Base-by-base conservation (phyloP, 169 alveolate species). In the Plasmodium vivax region DNA sequence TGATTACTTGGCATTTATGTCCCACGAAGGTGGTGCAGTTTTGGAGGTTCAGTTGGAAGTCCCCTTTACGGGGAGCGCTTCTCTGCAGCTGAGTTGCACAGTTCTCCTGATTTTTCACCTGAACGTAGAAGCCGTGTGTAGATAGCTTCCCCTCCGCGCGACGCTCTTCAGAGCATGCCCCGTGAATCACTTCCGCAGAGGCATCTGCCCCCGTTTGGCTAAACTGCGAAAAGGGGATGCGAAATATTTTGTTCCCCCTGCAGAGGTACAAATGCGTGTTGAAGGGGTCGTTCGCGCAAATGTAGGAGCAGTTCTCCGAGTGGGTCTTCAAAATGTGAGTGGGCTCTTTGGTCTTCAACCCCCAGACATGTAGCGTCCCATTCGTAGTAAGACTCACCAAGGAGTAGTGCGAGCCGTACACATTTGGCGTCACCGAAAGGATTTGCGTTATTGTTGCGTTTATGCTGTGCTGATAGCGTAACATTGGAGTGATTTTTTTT, bases 211-310 rank as follows among this genome's bases (percentile, higher is more conserved):
- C 12, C 81, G 43, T 34, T 56, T 79, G 80, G 23, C 14, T 62
- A 27, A 41, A 73, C 12, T 47, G 38, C n/a, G 75, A 10, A 23
- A 92, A 82, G 56, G 92, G 92, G 1, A 92, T 92, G 30, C 95
- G 95, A 19, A 72, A 82, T 19, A 92, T 92, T 92, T 92, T 82
- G 38, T 82, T 92, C 36, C 73, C 84, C 58, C 83, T 92, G 41
- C 95, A 92, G n/a, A 92, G 23, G 38, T 92, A 92, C 41, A 92
- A 68, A 32, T 92, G 95, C 36, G 95, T 92, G 54, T 92, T 92
- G 68, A 92, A 92, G 14, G 92, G 92, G 8, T 92, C 56, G 72
- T 92, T 92, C 75, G 95, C 30, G 77, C 95, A 92, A 32, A 92
- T 82, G 77, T 72, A 82, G 10, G 92, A 45, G 8, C 95, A 92